Evolutionary conservation across 352 stramenopile species (phyloP).

Genomic region (Globisporangium megalacanthum): DNA sequence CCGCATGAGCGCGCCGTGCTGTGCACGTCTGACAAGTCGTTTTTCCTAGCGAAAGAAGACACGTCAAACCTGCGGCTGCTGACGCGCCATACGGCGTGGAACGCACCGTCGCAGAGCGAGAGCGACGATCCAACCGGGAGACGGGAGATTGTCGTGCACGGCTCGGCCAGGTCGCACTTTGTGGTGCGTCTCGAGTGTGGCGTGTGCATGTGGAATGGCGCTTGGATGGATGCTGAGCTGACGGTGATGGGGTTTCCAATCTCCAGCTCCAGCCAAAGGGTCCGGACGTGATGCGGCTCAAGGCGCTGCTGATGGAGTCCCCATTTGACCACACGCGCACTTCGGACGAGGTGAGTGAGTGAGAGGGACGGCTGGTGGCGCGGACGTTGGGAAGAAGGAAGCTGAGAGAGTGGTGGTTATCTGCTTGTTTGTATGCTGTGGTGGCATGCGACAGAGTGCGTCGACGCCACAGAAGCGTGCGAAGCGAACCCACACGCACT

Average conservation of each 20-base stretch:
- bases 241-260: background rate
- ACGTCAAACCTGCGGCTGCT: constrained; percentile 77
- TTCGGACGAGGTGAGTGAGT: constrained; percentile 7
- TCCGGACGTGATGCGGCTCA: constrained; percentile 47
- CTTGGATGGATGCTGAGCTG: background rate
- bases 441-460: background rate
- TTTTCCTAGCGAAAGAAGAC: constrained; percentile 72
- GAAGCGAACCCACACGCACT: constrained; percentile 44
- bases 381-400: too few relatives aligned
- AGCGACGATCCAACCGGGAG: constrained; percentile 7
- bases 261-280: constrained; percentile 57
- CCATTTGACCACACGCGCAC: constrained; percentile 38
- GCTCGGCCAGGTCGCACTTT: constrained; percentile 62
- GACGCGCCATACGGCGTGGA: constrained; percentile 55
- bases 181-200: constrained; percentile 24
- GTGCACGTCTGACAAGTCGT: constrained; percentile 66
- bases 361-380: too few relatives aligned
- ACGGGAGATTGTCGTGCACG: constrained; percentile 40
- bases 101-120: constrained; percentile 11
- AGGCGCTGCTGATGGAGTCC: constrained; percentile 55
- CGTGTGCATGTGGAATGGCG: background rate
- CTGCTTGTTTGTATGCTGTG: too few relatives aligned
- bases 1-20: constrained; percentile 54
- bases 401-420: too few relatives aligned
- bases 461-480: constrained; percentile 27